Evolutionary conservation across 2,329 filamentous ascomycete genomes (phyloP).

Genomic region (Cercospora nicotianae): DNA sequence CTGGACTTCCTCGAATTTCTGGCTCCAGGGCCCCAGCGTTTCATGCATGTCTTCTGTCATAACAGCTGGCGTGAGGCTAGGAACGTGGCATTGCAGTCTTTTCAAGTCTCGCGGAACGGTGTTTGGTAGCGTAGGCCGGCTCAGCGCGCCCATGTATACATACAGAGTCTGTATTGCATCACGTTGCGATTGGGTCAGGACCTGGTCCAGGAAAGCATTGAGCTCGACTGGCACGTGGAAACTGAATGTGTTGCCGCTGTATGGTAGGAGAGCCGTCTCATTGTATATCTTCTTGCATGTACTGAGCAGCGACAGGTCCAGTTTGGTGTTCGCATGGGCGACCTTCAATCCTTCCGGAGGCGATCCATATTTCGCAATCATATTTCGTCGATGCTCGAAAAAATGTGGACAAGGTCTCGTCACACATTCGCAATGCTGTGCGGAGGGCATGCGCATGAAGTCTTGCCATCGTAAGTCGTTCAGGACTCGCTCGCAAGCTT

Average conservation of each 20-base stretch:
- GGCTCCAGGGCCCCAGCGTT: slow-evolving; percentile 11
- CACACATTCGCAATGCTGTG: slow-evolving; percentile 15
- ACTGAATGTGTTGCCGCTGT: slow-evolving; percentile 19
- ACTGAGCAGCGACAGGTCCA: slow-evolving; percentile 16
- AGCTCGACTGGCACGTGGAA: slow-evolving; percentile 19
- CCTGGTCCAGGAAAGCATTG: slow-evolving; percentile 18
- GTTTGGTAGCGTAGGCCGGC: slow-evolving; percentile 17
- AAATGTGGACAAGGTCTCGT: slow-evolving; percentile 19
- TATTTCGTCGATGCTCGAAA: slow-evolving; percentile 15
- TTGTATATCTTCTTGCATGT: slow-evolving; percentile 19
- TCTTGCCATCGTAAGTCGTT: slow-evolving; percentile 21
- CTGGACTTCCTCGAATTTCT: slow-evolving; percentile 15
- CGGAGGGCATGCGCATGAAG: slow-evolving; percentile 14
- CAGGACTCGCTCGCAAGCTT: slow-evolving; percentile 15
- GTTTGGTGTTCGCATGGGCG: slow-evolving; percentile 16
- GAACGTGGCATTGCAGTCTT: slow-evolving; percentile 15
- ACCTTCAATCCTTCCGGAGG: slow-evolving; percentile 16
- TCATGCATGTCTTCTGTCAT: slow-evolving; percentile 9
- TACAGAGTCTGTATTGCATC: slow-evolving; percentile 15
- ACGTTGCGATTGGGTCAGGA: slow-evolving; percentile 12
- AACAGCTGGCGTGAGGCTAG: neutral
- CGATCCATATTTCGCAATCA: slow-evolving; percentile 20
- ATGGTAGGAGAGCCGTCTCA: slow-evolving; percentile 20
- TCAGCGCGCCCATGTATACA: slow-evolving; percentile 15
- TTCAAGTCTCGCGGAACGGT: slow-evolving; percentile 12